Base-by-base conservation (phyloP, 2,329 filamentous ascomycete genomes). In the Aspergillus tanneri region DNA sequence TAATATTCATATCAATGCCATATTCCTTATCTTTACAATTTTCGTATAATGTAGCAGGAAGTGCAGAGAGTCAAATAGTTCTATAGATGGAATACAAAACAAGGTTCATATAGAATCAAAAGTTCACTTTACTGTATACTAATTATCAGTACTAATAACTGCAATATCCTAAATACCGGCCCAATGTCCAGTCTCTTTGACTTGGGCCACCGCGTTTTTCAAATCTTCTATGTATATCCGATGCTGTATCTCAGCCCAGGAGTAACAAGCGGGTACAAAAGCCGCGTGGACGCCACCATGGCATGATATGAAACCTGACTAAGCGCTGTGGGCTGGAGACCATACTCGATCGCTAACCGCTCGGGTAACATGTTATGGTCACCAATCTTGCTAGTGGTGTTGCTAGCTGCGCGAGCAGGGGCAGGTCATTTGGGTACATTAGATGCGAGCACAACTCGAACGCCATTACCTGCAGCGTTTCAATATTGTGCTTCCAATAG, bases 401-500 rank as follows among this genome's bases (percentile, higher is more conserved):
- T 11, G 25, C 11, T 9, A 24, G 36, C 12, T 16, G 34, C 51
- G 51, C 46, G 38, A 28, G 30, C 14, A 43, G 2, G 3, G 51
- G 51, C 28, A 53, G 5, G 6, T 23, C 11, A 24, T n/a, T 14
- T n/a, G 55, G 53, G 36, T 54, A 58, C 25, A 56, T 23, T 11
- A 59, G 22, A 41, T 56, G 51, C 8, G 18, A 21, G 3, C 44
- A 43, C 23, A 59, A 14, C 14, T 54, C 50, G 14, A 50, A 37
- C 24, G 68, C 68, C 2, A 60, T 62, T 3, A 65, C 52, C 40
- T 59, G 52, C 22, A 66, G 46, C 12, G 49, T 56, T 0, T 42
- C 56, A 18, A 67, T 53, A 22, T 60, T 57, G 22, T 56, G 44
- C 43, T 67, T 55, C 63, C 63, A 67, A 47, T 67, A 66, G 18